Base-by-base conservation (phyloP, 2,329 filamentous ascomycete genomes). In the Curvularia sp. region DNA sequence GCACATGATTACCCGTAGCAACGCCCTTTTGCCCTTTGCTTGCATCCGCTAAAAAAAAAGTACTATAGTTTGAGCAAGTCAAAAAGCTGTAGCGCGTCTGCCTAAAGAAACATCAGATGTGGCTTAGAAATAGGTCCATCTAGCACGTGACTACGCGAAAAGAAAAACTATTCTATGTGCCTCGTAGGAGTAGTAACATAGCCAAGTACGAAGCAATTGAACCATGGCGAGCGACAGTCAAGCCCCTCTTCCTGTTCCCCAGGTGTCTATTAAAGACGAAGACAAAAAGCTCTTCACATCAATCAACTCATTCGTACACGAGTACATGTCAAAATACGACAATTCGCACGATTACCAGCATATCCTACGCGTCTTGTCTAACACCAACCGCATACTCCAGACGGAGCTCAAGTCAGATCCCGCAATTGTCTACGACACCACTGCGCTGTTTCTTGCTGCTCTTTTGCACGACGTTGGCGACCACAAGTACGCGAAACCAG, bases 321-420 rank as follows among this genome's bases (percentile, higher is more conserved):
- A 63, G 7, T 78, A 77, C 61, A 77, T 78, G 76, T 74, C 71
- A n/a, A 67, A 70, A 5, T 70, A 77, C 53, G 93, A 97, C 78
- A 87, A 87, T 51, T 96, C 92, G 1, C 93, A 97, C 80, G 92
- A 96, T 80, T 96, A 91, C 81, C 82, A 86, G 56, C 93, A 97
- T 77, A 91, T 97, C 70, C 81, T 87, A 62, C 89, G 93, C 53
- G 93, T 97, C 22, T 80, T 93, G 22, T 83, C 85, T n/a, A 85
- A 95, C 35, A 86, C 92, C 6, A 86, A 86, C 46, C 80, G 84
- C 65, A 89, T 93, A 62, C 82, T 90, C 57, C 71, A 81, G 49
- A 75, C 77, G 41, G 84, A 88, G 53, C 77, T 70, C 71, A 54
- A 66, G 56, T 50, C 74, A 68, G 66, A 77, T 43, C 72, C 77